These are phyloP conservation scores for Ganoderma leucocontextum DNA, from an alignment of 1,284 basidiomycete genomes.

Conservation along the genomic window DNA sequence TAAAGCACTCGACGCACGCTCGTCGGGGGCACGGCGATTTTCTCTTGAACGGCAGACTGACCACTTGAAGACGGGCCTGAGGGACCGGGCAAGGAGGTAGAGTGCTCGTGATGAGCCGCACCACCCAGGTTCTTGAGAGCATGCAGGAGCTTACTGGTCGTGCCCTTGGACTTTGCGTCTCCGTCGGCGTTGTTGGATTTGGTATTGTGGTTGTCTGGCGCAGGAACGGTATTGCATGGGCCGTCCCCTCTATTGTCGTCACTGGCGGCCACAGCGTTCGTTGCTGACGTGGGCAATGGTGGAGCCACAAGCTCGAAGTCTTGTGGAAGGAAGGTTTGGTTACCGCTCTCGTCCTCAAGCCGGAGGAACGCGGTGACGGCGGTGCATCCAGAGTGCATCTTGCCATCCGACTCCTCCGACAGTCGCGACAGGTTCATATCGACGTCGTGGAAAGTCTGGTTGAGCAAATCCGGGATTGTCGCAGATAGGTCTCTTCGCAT, in stretches of 20 bases:
- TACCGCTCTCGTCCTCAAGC: slow-evolving; percentile 83
- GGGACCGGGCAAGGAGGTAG: slow-evolving; percentile 36
- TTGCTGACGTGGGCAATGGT: slow-evolving; percentile 38
- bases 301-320: slow-evolving; percentile 41
- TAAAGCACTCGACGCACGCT: slow-evolving; percentile 84
- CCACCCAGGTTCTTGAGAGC: slow-evolving; percentile 64
- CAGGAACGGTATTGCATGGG: not conserved
- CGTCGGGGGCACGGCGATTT: slow-evolving; percentile 55
- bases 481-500: slow-evolving; percentile 32
- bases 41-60: slow-evolving; percentile 22
- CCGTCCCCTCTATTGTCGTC: slow-evolving; percentile 27
- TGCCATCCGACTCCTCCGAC: slow-evolving; percentile 84
- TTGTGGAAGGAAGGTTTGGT: slow-evolving; percentile 65
- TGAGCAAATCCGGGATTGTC: slow-evolving; percentile 88
- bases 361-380: slow-evolving; percentile 97
- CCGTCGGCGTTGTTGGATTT: slow-evolving; percentile 25
- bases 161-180: slow-evolving; percentile 48
- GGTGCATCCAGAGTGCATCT: slow-evolving; percentile 96
- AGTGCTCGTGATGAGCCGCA: slow-evolving; percentile 40
- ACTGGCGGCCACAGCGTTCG: slow-evolving; percentile 14
- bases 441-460: slow-evolving; percentile 93
- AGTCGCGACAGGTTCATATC: slow-evolving; percentile 85
- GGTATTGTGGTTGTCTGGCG: not conserved
- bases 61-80: slow-evolving; percentile 25
- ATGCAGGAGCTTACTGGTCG: slow-evolving; percentile 61